Base-by-base conservation (phyloP, 2,329 filamentous ascomycete genomes). In the Neofusicoccum parvum region DNA sequence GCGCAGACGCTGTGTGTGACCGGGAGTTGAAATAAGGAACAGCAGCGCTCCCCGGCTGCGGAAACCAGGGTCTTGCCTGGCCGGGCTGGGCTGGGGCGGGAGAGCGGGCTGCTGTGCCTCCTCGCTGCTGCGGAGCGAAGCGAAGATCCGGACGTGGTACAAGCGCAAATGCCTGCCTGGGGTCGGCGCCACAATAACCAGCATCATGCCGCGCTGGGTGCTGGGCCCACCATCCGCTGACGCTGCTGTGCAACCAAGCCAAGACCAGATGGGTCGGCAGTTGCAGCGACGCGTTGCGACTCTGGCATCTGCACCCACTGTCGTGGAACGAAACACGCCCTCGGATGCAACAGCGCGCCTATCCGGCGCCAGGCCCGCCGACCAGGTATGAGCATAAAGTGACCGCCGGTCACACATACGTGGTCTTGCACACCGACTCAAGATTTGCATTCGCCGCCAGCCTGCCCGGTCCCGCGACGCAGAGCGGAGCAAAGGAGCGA, bases 361-460 rank as follows among this genome's bases (percentile, higher is more conserved):
- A 48, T 48, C 56, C 56, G 56, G 56, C 41, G 56, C 56, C 56
- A 37, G 41, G 10, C 56, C 62, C 62, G 50, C 39, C 62, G 17
- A 59, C 62, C 62, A 65, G 67, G 56, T 49, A 69, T 66, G 68
- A 71, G 72, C 69, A 71, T 72, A 73, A 73, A 73, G 63, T 58
- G 67, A 74, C 72, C 63, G 59, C 71, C 64, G 17, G 73, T 76
- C 70, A 71, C 73, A 74, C 74, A 72, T 62, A 67, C 58, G 62
- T 65, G 49, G 39, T 63, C 56, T 63, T 68, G 64, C 66, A 66
- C 66, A 66, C 64, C 66, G 64, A 68, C 66, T 68, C 59, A 53
- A 45, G 43, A 64, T 64, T 45, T 56, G 51, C 49, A 37, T 58
- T 60, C 49, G 46, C 36, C 56, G 39, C 36, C 64, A 11, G 36